Evolutionary conservation across 2,329 filamentous ascomycete genomes (phyloP).

Genomic region (Verticillium dahliae): DNA sequence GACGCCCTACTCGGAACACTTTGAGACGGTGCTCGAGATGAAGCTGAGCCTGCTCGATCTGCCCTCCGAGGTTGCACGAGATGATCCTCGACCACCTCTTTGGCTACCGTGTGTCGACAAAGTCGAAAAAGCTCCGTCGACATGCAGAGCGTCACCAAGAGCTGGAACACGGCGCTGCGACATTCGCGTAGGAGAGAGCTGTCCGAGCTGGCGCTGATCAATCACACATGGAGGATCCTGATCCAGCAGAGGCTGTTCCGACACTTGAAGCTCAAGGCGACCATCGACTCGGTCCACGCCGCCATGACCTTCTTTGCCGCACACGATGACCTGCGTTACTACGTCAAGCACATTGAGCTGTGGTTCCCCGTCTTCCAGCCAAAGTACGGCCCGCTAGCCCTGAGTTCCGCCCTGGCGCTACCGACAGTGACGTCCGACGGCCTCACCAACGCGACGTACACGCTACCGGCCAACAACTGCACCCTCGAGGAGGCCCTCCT

Average conservation of each 20-base stretch:
- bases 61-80: conserved; percentile 68
- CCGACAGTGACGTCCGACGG: conserved; percentile 50
- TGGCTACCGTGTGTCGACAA: conserved; percentile 58
- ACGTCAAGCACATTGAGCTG: conserved; percentile 68
- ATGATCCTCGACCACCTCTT: conserved; percentile 66
- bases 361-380: conserved; percentile 72
- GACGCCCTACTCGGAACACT: background rate
- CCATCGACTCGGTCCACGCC: conserved; percentile 52
- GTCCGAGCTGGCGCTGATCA: conserved; percentile 59
- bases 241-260: conserved; percentile 69
- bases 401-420: conserved; percentile 36
- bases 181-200: conserved; percentile 62
- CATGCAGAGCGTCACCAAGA: conserved; percentile 46
- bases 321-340: conserved; percentile 51
- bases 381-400: conserved; percentile 35
- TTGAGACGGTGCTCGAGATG: background rate
- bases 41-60: conserved; percentile 22
- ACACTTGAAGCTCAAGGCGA: conserved; percentile 70
- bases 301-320: conserved; percentile 54
- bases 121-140: conserved; percentile 49
- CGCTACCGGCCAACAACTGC: conserved; percentile 58
- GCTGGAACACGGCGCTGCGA: conserved; percentile 58
- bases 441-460: conserved; percentile 51
- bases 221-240: conserved; percentile 55
- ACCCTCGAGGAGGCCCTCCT: conserved; percentile 60